These are phyloP conservation scores for Bolboschoenus planiculmis DNA, from an alignment of 176 grass and related monocot species.

Conservation along the genomic window DNA sequence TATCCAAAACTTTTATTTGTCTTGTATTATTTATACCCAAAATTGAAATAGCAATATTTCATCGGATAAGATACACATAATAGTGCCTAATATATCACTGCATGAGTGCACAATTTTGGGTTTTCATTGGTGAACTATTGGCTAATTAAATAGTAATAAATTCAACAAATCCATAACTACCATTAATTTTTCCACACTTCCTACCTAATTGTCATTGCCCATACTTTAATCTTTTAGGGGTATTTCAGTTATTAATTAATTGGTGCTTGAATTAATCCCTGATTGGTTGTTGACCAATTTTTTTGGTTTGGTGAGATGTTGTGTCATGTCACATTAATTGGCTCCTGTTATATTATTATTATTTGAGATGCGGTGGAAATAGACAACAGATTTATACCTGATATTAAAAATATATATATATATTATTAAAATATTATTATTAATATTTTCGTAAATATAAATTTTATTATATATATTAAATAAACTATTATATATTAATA, in stretches of 20 bases:
- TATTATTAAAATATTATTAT: no score
- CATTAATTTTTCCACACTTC: neutral
- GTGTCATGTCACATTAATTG: conserved; percentile 5
- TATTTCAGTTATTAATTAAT: neutral
- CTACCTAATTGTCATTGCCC: conserved; percentile 7
- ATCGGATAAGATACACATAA: neutral
- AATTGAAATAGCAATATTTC: neutral
- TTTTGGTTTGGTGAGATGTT: neutral
- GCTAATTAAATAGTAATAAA: neutral
- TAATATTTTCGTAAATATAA: no score
- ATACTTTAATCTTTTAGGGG: neutral
- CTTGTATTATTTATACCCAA: neutral
- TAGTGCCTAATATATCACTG: neutral
- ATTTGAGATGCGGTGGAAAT: neutral
- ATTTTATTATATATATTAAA: no score
- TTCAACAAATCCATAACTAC: conserved; percentile 5
- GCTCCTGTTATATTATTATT: neutral
- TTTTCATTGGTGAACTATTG: conserved; percentile 6
- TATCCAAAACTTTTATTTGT: neutral
- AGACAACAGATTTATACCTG: neutral
- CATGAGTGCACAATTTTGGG: neutral
- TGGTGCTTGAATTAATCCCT: neutral
- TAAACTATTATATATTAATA: no score
- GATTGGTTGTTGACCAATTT: conserved; percentile 20
- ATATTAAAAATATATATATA: no score